Percentiles rank a stretch among this genome's conserved stretches.
phyloP scores from a whole-genome alignment of 75 land plant genomes.

The Pinus albicaulis region DNA sequence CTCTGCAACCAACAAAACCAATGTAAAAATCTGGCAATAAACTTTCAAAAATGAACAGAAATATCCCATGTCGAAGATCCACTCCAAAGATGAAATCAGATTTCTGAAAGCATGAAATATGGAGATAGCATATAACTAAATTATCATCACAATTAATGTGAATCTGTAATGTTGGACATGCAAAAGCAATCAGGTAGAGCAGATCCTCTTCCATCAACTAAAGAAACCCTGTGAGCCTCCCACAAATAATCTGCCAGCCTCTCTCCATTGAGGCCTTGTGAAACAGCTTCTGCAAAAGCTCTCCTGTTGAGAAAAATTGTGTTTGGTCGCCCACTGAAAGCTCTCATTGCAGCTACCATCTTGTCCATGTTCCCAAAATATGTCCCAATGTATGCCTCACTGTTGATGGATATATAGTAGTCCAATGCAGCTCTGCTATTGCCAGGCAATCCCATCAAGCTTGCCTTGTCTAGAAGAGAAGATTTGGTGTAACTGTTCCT shows the following conservation, averaged over 20 bases:
- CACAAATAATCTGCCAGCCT: slow-evolving; percentile 44
- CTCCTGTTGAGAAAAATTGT: slow-evolving; percentile 68
- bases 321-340: slow-evolving; percentile 38
- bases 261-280: slow-evolving; percentile 41
- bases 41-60: too few species aligned
- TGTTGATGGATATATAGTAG: slow-evolving; percentile 78
- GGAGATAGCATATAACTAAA: too few species aligned
- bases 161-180: slow-evolving; percentile 31
- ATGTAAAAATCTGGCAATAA: too few species aligned
- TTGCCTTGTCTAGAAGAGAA: slow-evolving; percentile 44
- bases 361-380: slow-evolving; percentile 98
- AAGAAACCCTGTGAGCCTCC: slow-evolving; percentile 53
- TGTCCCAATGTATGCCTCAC: slow-evolving; percentile 85
- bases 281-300: slow-evolving; percentile 41
- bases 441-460: slow-evolving; percentile 60
- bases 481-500: slow-evolving; percentile 62
- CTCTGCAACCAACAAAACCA: too few species aligned
- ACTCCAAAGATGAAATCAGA: too few species aligned
- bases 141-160: background rate
- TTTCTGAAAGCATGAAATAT: too few species aligned
- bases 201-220: slow-evolving; percentile 53
- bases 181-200: slow-evolving; percentile 86
- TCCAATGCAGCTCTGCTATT: slow-evolving; percentile 93
- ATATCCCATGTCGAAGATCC: too few species aligned
- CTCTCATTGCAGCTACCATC: slow-evolving; percentile 93